Evolutionary conservation across 805 yeast species (phyloP).

Genomic region (Dipodascus albidus): DNA sequence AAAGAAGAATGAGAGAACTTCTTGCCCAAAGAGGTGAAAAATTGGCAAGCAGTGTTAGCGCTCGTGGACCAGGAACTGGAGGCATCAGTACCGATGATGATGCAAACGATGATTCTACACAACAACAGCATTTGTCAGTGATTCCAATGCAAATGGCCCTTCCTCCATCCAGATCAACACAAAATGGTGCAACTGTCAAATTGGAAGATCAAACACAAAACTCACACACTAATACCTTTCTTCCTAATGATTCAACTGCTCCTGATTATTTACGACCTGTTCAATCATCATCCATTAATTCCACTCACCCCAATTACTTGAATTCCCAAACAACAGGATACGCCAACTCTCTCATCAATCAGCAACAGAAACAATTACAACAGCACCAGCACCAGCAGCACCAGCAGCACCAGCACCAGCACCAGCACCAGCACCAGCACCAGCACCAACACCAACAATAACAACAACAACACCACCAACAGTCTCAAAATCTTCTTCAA

Average conservation of each 20-base stretch:
- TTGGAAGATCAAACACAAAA: not conserved
- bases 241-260: too few species aligned
- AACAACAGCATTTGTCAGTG: too few species aligned
- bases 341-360: too few species aligned
- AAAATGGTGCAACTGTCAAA: not conserved
- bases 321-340: too few species aligned
- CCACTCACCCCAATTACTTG: too few species aligned
- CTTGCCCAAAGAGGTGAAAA: not conserved
- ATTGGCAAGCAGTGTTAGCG: not conserved
- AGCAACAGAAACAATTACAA: too few species aligned
- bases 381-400: too few species aligned
- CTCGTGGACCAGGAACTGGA: not conserved
- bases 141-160: too few species aligned
- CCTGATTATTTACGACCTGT: too few species aligned
- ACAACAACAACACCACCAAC: not conserved
- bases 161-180: too few species aligned
- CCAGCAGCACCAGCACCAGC: not conserved
- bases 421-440: not conserved
- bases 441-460: not conserved
- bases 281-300: too few species aligned
- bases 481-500: not conserved
- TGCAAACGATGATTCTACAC: not conserved
- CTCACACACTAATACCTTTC: too few species aligned
- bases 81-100: not conserved
- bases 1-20: constrained; percentile 16